Base-by-base conservation (phyloP, 352 stramenopile genomes). In the Peronospora belbahrii region DNA sequence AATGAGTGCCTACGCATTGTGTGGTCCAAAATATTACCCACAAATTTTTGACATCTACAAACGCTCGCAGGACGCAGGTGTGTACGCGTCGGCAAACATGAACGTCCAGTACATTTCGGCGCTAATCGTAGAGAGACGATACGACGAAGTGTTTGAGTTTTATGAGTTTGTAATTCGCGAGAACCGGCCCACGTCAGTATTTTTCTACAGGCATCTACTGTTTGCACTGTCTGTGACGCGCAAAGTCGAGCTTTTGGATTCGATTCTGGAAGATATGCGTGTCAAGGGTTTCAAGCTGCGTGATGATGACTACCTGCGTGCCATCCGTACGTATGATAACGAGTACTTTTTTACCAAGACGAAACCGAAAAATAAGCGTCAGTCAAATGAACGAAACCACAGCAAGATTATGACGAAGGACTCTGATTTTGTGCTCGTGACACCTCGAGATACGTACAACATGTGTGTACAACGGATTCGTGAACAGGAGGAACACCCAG, bases 1-100 rank as follows among this genome's bases (percentile, higher is more conserved):
- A 6, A 76, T 78, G 55, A 67, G 75, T 10, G 67, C 67, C 17
- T 72, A 69, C 46, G 44, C 45, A 0, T 22, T 59, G 19, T 47
- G 55, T 13, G 52, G 53, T 6, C 48, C 59, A 31, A 20, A 31
- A 0, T 57, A 55, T 27, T 52, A 70, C 43, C 44, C 48, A 6
- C 52, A 59, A 32, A 35, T 82, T 42, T 69, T 82, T 15, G 37
- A 61, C 3, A 67, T 80, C 6, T 87, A 85, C 59, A 51, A 82
- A 18, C 54, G 62, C 8, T 58, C 62, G 14, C 35, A 71, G 10
- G 62, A 66, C 7, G 56, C 59, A 4, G 28, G 47, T 8, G 36
- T 83, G 14, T 80, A 83, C 48, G 70, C 74, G 42, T 77, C 75
- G 1, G 70, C 72, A 6, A 80, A 77, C 52, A 87, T 85, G 72